Evolutionary conservation across 2,329 filamentous ascomycete species (phyloP).

Genomic region (Saccharata proteae): DNA sequence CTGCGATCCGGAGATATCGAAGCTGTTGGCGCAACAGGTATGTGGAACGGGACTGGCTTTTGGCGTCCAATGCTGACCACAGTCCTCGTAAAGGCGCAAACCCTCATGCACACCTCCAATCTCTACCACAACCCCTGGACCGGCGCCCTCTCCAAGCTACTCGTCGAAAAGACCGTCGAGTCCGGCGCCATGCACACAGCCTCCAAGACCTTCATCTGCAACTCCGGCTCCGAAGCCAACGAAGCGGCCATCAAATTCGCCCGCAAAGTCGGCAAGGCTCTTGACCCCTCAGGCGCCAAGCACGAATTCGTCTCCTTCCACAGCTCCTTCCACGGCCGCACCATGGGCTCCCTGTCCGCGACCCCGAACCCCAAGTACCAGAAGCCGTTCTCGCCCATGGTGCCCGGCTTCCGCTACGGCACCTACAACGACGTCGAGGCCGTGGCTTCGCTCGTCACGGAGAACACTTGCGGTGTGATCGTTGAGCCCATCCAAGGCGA

Average conservation of each 20-base stretch:
- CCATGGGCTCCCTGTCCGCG: constrained; percentile 89
- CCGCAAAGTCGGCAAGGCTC: constrained; percentile 71
- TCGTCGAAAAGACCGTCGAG: constrained; percentile 69
- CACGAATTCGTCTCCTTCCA: constrained; percentile 81
- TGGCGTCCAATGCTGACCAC: background rate
- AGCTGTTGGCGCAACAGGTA: constrained; percentile 68
- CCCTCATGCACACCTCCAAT: constrained; percentile 84
- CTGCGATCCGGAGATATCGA: constrained; percentile 65
- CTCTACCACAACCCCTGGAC: constrained; percentile 97
- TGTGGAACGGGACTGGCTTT: constrained; percentile 8
- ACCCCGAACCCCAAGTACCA: constrained; percentile 98
- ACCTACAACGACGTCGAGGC: constrained; percentile 69
- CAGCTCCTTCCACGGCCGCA: constrained; percentile 89
- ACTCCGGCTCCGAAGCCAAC: constrained; percentile 94
- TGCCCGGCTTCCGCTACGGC: constrained; percentile 83
- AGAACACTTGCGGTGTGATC: constrained; percentile 84
- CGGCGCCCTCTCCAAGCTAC: constrained; percentile 70
- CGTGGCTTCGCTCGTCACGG: constrained; percentile 63
- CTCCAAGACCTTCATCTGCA: constrained; percentile 78
- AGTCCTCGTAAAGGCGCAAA: constrained; percentile 36
- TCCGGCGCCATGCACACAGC: constrained; percentile 75
- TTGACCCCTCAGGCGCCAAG: constrained; percentile 62
- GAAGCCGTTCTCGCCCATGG: constrained; percentile 85
- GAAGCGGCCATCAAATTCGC: constrained; percentile 97
- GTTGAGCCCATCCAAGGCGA: constrained; percentile 97